A percentile compares a stretch with the other conserved stretches of the same genome.
Conservation (phyloP, 2,329 filamentous ascomycete genomes). For the Pseudopyricularia javanii region DNA sequence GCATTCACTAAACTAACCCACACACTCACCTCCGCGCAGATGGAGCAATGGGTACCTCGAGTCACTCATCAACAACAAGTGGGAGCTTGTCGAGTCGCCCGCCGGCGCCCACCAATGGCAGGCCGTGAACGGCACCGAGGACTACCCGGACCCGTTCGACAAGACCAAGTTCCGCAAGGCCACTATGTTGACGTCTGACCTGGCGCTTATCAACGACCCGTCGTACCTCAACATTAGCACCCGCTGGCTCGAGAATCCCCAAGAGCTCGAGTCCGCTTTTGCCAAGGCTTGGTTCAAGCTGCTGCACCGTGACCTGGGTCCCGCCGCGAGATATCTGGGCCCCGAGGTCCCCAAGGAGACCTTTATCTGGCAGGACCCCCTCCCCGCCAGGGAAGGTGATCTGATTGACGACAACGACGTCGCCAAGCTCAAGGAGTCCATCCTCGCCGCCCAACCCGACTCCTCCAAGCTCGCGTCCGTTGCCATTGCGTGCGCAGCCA, state of each 20-base stretch:
- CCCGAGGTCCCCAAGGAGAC: constrained; percentile 57
- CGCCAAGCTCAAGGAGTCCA: constrained; percentile 48
- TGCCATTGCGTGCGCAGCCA: constrained; percentile 56
- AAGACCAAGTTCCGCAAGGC: constrained; percentile 54
- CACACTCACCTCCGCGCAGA: constrained; percentile 23
- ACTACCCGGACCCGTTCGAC: constrained; percentile 59
- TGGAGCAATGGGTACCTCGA: constrained; percentile 65
- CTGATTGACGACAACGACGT: constrained; percentile 47
- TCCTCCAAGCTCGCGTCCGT: constrained; percentile 46
- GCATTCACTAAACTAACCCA: too few relatives aligned
- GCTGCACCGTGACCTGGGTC: constrained; percentile 63
- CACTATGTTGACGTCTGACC: constrained; percentile 60
- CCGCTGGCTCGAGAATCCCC: constrained; percentile 52
- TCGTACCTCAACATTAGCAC: constrained; percentile 59
- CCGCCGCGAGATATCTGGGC: constrained; percentile 53
- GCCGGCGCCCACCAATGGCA: constrained; percentile 63
- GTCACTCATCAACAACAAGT: constrained; percentile 63
- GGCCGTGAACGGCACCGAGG: constrained; percentile 49
- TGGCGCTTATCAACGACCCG: constrained; percentile 56
- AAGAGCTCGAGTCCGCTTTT: constrained; percentile 56
- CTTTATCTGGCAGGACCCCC: constrained; percentile 58
- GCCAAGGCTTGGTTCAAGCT: constrained; percentile 64
- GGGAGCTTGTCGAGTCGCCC: constrained; percentile 58
- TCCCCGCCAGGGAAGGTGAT: constrained; percentile 43
- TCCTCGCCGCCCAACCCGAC: constrained; percentile 41